Evolutionary conservation across 768 basidiomycete genomes (phyloP).

Genomic region (Amanita rimosa): DNA sequence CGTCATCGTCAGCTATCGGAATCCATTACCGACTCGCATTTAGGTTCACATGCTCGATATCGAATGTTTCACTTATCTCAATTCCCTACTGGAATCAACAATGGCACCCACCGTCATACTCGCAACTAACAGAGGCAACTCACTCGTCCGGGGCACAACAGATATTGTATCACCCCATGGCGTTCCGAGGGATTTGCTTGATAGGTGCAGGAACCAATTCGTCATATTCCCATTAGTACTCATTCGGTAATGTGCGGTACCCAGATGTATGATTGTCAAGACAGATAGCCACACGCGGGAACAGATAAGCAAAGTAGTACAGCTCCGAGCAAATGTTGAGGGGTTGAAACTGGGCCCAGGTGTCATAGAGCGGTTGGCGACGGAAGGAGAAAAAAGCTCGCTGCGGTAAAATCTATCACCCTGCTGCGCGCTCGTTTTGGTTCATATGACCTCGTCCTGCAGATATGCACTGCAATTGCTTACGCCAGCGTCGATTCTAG

Average conservation of each 20-base stretch:
- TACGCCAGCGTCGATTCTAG: conserved; percentile 84
- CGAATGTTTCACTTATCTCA: conserved; percentile 98
- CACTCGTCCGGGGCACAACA: conserved; percentile 85
- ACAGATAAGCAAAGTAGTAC: conserved; percentile 79
- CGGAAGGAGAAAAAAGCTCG: conserved; percentile 74
- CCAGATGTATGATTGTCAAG: conserved; percentile 88
- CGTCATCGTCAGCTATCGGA: conserved; percentile 11
- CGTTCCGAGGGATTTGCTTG: conserved; percentile 85
- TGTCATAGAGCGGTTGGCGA: conserved; percentile 72
- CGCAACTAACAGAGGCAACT: conserved; percentile 91
- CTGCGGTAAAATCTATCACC: conserved; percentile 41
- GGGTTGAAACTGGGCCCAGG: conserved; percentile 65
- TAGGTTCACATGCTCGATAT: conserved; percentile 99
- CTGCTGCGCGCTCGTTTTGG: conserved; percentile 6
- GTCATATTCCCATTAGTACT: neutral
- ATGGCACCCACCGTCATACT: conserved; percentile 98
- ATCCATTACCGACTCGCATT: neutral
- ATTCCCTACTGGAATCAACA: conserved; percentile 87
- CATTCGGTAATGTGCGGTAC: conserved; percentile 6
- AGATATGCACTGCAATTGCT: conserved; percentile 90
- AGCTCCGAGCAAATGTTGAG: conserved; percentile 79
- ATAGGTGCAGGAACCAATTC: conserved; percentile 43
- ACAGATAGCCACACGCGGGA: conserved; percentile 76
- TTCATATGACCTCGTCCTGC: conserved; percentile 8
- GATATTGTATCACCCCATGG: conserved; percentile 92